Evolutionary conservation across 768 basidiomycete genomes (phyloP), one percentile per base, ranked within the genome.

Genomic region (Boletus vinaceobasis): DNA sequence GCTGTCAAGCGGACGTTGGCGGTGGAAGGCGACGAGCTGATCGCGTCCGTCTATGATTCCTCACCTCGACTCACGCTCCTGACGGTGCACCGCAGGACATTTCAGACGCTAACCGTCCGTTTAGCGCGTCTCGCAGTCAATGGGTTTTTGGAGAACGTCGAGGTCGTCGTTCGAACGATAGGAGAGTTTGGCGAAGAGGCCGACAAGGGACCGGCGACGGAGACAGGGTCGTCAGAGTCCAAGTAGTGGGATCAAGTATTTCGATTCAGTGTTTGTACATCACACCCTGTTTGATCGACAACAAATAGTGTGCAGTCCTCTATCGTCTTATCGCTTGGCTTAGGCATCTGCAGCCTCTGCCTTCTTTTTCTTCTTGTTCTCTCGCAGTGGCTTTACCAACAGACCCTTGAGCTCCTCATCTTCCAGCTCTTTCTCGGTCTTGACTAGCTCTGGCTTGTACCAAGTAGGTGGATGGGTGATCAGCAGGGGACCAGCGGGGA

Each of bases 281-380:
- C 55, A 66, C 39, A 53, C 6, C 27, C 13, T 49, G 19, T 48
- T 48, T 43, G 49, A 55, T 59, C 49, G 57, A 57, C 62, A 55
- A 57, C 62, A 55, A 50, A 58, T 60, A 60, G 59, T 27, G 19
- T 52, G 37, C 43, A 51, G 44, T 40, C 29, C 48, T 68, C 52
- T 52, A 59, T 53, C 50, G 62, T 61, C 55, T 35, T 48, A 52
- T 55, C 62, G 65, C 54, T 66, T 61, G 52, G 62, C 64, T 64
- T 66, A 68, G 36, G 44, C 73, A 32, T 74, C 74, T 39, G 74
- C 81, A 45, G 66, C 76, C 52, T 81, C 86, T 50, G 84, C 77
- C 69, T 84, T 82, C 84, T 93, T 94, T 80, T 90, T 90, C 83
- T 94, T 96, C 83, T 91, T 95, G 74, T 76, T 84, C 73, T 93